Percentiles rank a stretch among this genome's conserved stretches.
These are phyloP conservation scores for Eucalyptus globulus DNA, from an alignment of 345 rosid species.

Conservation along the genomic window DNA sequence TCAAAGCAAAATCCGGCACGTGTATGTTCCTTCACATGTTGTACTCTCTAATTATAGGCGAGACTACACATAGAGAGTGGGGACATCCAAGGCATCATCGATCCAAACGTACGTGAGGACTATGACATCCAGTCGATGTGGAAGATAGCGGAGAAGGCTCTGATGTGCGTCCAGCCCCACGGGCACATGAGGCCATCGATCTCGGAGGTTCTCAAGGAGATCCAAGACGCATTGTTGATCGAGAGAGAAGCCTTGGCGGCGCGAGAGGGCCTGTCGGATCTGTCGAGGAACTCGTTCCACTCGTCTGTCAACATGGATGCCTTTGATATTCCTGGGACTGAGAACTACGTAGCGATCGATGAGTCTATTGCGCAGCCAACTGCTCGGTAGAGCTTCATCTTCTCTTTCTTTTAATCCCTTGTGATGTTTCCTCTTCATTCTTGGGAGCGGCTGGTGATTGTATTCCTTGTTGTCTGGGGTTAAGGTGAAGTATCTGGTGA, in stretches of 20 bases:
- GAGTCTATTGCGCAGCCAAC: conserved; percentile 56
- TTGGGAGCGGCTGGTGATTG: neutral
- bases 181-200: conserved; percentile 92
- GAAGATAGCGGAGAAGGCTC: conserved; percentile 96
- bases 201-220: conserved; percentile 89
- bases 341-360: conserved; percentile 42
- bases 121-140: conserved; percentile 95
- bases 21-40: neutral
- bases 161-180: conserved; percentile 84
- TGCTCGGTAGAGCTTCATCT: conserved; percentile 31
- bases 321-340: conserved; percentile 37
- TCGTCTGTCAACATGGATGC: conserved; percentile 54
- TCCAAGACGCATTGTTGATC: conserved; percentile 78
- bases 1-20: neutral
- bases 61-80: conserved; percentile 93
- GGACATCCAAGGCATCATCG: conserved; percentile 83
- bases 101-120: conserved; percentile 47
- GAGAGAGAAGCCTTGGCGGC: conserved; percentile 46
- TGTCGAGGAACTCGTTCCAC: conserved; percentile 55
- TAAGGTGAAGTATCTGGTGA: neutral
- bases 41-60: conserved; percentile 25
- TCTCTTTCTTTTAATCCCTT: neutral
- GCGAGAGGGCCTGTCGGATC: conserved; percentile 64
- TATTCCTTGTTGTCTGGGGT: neutral
- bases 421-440: neutral